Evolutionary conservation across 345 rosid genomes (phyloP).

Genomic region (Euphorbia peplus): DNA sequence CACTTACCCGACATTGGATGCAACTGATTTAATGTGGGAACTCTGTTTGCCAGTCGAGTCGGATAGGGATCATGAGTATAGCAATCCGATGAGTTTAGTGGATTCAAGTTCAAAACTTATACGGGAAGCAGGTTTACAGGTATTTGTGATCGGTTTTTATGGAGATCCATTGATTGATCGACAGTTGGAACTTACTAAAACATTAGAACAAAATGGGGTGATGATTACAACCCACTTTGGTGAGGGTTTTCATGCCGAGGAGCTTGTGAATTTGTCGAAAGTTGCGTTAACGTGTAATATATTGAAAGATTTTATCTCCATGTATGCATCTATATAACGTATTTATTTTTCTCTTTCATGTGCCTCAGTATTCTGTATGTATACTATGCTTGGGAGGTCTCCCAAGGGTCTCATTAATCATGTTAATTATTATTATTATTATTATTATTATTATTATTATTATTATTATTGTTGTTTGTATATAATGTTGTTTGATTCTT

Average conservation of each 20-base stretch:
- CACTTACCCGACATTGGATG: conserved; percentile 20
- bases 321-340: no score
- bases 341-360: no score
- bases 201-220: background rate
- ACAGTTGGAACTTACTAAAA: background rate
- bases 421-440: no score
- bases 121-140: background rate
- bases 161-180: conserved; percentile 15
- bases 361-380: no score
- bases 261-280: background rate
- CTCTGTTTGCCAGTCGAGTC: conserved; percentile 46
- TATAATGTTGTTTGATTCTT: no score
- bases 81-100: conserved; percentile 37
- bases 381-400: no score
- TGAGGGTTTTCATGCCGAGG: conserved; percentile 1
- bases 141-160: background rate
- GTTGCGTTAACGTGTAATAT: background rate
- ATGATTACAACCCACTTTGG: background rate
- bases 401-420: no score
- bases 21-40: conserved; percentile 51
- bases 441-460: no score
- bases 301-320: background rate
- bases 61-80: conserved; percentile 54
- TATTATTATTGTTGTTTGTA: no score
- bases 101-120: background rate